phyloP scores from a whole-genome alignment of 1,284 basidiomycete species.

The Marasmius oreades region DNA sequence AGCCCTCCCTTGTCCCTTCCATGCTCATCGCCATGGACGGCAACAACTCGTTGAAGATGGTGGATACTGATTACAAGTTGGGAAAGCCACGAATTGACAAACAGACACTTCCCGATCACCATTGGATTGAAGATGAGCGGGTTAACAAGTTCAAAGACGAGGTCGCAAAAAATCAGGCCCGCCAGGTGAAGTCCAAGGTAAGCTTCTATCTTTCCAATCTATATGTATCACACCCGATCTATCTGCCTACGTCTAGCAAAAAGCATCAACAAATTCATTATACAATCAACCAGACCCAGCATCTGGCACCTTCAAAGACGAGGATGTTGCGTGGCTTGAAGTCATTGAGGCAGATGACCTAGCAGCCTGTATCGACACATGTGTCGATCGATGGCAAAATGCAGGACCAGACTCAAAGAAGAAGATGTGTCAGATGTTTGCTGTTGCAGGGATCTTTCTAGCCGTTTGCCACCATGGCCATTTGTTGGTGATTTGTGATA shows the following conservation, averaged over 20 bases:
- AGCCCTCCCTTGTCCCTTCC: not conserved
- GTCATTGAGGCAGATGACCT: conserved; percentile 10
- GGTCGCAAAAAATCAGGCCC: conserved; percentile 21
- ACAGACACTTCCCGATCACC: conserved; percentile 3
- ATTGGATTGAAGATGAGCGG: conserved; percentile 17
- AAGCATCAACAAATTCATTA: too few relatives aligned
- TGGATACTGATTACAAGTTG: conserved; percentile 16
- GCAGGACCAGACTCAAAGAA: conserved; percentile 24
- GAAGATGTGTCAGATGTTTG: not conserved
- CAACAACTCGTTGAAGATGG: conserved; percentile 31
- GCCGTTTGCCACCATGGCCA: conserved; percentile 30
- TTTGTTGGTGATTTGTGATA: conserved; percentile 28
- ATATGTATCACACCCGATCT: not conserved
- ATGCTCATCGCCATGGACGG: too few relatives aligned
- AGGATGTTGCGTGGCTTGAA: conserved; percentile 13
- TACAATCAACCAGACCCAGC: too few relatives aligned
- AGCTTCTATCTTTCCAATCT: not conserved
- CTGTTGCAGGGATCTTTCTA: conserved; percentile 28
- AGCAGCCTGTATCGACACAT: conserved; percentile 16
- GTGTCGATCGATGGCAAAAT: conserved; percentile 30
- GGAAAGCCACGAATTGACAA: conserved; percentile 19
- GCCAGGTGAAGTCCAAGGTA: conserved; percentile 3
- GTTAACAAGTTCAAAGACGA: conserved; percentile 31
- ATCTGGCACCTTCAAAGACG: not conserved
- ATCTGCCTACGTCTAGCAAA: not conserved